A percentile compares a stretch with the other conserved stretches of the same genome.
These are phyloP conservation scores for Suillus brevipes DNA, from an alignment of 768 basidiomycete genomes.

Conservation along the genomic window DNA sequence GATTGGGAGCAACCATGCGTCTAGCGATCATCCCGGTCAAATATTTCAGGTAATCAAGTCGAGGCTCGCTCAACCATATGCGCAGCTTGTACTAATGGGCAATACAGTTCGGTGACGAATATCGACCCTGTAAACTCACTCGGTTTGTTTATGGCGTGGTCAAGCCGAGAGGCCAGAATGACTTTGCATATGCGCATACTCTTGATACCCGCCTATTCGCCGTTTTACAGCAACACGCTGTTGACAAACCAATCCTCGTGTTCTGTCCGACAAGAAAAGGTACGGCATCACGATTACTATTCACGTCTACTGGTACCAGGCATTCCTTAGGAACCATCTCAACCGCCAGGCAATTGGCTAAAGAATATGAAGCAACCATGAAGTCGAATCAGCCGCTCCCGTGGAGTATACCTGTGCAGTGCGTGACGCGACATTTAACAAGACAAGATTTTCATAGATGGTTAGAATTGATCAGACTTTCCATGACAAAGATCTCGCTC, in stretches of 20 bases:
- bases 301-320: constrained; percentile 1
- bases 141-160: constrained; percentile 73
- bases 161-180: constrained; percentile 64
- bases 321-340: constrained; percentile 48
- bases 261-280: constrained; percentile 91
- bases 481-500: constrained; percentile 64
- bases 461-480: constrained; percentile 58
- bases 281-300: constrained; percentile 23
- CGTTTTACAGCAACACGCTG: constrained; percentile 69
- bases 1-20: constrained; percentile 55
- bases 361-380: constrained; percentile 63
- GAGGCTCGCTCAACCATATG: neutral
- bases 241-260: constrained; percentile 81
- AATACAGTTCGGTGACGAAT: constrained; percentile 87
- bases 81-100: constrained; percentile 7
- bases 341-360: constrained; percentile 77
- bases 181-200: constrained; percentile 70
- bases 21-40: constrained; percentile 45
- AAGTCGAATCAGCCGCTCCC: constrained; percentile 53
- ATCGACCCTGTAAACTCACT: constrained; percentile 79
- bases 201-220: constrained; percentile 75
- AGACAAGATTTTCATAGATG: constrained; percentile 6
- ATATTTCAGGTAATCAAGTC: constrained; percentile 62
- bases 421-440: neutral
- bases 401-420: constrained; percentile 65